Percentiles rank a stretch among this genome's conserved stretches.
phyloP scores from a whole-genome alignment of 2,329 filamentous ascomycete genomes.

The Hypoxylon sp. region DNA sequence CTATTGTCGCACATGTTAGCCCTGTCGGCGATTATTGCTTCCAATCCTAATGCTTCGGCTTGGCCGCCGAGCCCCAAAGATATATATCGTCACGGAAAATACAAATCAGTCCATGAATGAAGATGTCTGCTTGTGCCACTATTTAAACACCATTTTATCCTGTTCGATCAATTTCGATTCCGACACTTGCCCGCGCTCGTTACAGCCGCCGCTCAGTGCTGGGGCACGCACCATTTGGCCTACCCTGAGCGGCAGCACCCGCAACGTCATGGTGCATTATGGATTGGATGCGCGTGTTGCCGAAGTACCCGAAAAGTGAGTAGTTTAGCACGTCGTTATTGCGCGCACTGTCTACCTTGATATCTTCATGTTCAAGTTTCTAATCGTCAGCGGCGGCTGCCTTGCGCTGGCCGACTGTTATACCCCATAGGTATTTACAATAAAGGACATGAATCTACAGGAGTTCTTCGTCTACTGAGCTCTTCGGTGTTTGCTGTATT shows the following conservation, averaged over 20 bases:
- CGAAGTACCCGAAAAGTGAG: conserved; percentile 37
- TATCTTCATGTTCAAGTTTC: conserved; percentile 41
- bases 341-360: conserved; percentile 39
- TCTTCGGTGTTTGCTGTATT: conserved; percentile 35
- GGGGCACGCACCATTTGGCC: conserved; percentile 35
- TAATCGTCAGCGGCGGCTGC: conserved; percentile 30
- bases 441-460: conserved; percentile 25
- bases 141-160: no score
- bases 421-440: conserved; percentile 34
- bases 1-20: no score
- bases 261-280: conserved; percentile 38
- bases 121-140: no score
- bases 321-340: conserved; percentile 36
- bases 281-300: conserved; percentile 33
- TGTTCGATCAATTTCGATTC: conserved; percentile 33
- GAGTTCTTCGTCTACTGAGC: conserved; percentile 34
- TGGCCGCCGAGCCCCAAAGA: no score
- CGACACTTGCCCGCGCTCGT: conserved; percentile 38
- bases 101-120: no score
- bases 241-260: conserved; percentile 32
- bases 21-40: no score
- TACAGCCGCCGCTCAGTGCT: conserved; percentile 32
- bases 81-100: no score
- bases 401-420: conserved; percentile 35
- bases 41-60: no score